Base-by-base conservation (phyloP, 2,329 filamentous ascomycete species). In the Hymenoscyphus linearis region DNA sequence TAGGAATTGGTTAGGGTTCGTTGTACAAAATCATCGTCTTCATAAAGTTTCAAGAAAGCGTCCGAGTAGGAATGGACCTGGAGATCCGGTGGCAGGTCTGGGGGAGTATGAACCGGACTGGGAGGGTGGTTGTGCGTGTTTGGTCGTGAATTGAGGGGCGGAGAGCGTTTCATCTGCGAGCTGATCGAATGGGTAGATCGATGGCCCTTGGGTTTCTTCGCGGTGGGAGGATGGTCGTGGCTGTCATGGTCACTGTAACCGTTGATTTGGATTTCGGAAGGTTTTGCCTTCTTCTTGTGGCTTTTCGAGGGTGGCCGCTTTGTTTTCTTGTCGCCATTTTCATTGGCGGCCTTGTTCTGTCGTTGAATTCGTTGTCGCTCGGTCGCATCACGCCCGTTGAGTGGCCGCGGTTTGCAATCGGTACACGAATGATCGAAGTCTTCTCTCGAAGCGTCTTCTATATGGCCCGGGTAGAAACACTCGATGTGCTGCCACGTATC, bases 401-500 rank as follows among this genome's bases (percentile, higher is more conserved):
- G 76, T 18, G 79, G 77, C 65, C 92, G 84, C 18, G 93, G 92
- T 63, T 89, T 85, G 79, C 95, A 99, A 69, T 96, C 91, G 70
- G 86, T 85, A 78, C 95, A 99, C 60, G 88, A 91, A 78, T 99
- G 93, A 60, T 90, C 81, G 70, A 88, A 89, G 69, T 85, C 82
- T 62, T 85, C 81, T 79, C 88, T 76, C 74, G 93, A 77, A 77
- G 89, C 82, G 80, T 90, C 81, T 74, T 86, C 83, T 73, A 85
- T 83, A 69, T 91, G 90, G 66, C 84, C 75, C 25, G 85, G 85
- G 74, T 98, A 98, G 77, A 96, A 98, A 77, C 95, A 99, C 74
- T 92, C 88, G 70, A 96, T 96, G 76, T 99, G 95, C 77, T 99
- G 95, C 95, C 95, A 99, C 56, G 92, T 95, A 74, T 96, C 90